Base-by-base conservation (phyloP, 2,329 filamentous ascomycete species). In the Samsoniella hepiali region DNA sequence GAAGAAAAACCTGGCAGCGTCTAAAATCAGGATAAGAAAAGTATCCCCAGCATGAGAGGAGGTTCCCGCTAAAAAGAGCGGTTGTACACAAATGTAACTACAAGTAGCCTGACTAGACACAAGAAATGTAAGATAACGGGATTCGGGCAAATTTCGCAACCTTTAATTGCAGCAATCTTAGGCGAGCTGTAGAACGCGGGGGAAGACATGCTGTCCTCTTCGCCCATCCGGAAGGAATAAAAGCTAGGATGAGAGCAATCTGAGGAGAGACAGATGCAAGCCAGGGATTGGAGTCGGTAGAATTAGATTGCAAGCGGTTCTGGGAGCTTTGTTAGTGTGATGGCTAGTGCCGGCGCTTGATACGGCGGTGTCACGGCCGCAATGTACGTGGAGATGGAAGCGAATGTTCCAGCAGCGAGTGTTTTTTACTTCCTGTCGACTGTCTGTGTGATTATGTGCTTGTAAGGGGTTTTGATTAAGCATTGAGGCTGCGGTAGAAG, bases 41-140 rank as follows among this genome's bases (percentile, higher is more conserved):
- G 50, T 31, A 36, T 17, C 29, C 11, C 17, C 29, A 47, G 40
- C 49, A 61, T 34, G 47, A 27, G 31, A 34, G 36, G 49, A 45
- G 3, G 5, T 13, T 47, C 10, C 58, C 40, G 58, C 50, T 15
- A 22, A 29, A 3, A 38, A 45, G 40, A 42, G 58, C 58, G 49
- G 58, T 40, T 61, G 58, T 61, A 61, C 58, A 61, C 50, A 45
- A 22, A 36, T 61, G 50, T 61, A 55, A 61, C 50, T 47, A 54
- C 58, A 61, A 54, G n/a, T 55, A 31, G 40, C 17, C 58, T 36
- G 31, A 32, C 38, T 55, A 55, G 58, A 47, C 44, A 9, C 27
- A 17, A 40, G 29, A 36, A 53, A 44, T 61, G 58, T 61, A 61
- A 54, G 50, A 55, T 61, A 54, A 47, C n/a, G 38, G 40, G 31